Base-by-base conservation (phyloP, 345 rosid species). In the Erucastrum elatum region DNA sequence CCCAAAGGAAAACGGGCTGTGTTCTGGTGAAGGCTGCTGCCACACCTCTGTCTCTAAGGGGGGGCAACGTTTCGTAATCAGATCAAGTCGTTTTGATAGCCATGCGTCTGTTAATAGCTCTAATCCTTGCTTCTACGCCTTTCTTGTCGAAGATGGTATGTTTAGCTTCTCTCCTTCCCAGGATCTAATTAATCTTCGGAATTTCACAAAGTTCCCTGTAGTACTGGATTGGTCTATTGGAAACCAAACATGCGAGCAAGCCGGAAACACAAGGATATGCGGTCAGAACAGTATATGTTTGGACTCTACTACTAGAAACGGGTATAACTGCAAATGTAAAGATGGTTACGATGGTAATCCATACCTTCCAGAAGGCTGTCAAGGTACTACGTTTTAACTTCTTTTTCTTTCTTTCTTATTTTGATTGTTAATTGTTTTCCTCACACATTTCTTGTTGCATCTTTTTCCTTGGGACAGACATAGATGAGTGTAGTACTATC, bases 301-400 rank as follows among this genome's bases (percentile, higher is more conserved):
- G 0, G 1, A 70, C 33, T 68, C 74, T 2, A 7, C 8, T 27
- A 26, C 56, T 39, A 33, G 25, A 25, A 7, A 4, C 0, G 85
- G 88, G 0, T 84, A 79, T 53, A 72, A 0, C n/a, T 88, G 88
- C 79, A 30, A 3, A 11, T 88, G 86, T 66, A 0, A 2, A 0
- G 0, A 13, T 1, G 88, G 84, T 17, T 85, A 31, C 17, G 65
- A 65, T 0, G 90, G 87, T 27, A 86, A 82, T 67, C 82, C 87
- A 2, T 80, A 82, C 31, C 75, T 80, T 31, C 0, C 10, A 16
- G 3, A 39, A 1, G 84, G 85, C 3, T 85, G 88, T 61, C 61
- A 29, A 56, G 83, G 79, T 39, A 12, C 13, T 44, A 6, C 1
- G 34, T 12, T 6, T 2, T 30, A 6, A 13, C 1, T 11, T 34